phyloP scores from a whole-genome alignment of 192 early-diverging fungal species.

The Spizellomyces punctatus region DNA sequence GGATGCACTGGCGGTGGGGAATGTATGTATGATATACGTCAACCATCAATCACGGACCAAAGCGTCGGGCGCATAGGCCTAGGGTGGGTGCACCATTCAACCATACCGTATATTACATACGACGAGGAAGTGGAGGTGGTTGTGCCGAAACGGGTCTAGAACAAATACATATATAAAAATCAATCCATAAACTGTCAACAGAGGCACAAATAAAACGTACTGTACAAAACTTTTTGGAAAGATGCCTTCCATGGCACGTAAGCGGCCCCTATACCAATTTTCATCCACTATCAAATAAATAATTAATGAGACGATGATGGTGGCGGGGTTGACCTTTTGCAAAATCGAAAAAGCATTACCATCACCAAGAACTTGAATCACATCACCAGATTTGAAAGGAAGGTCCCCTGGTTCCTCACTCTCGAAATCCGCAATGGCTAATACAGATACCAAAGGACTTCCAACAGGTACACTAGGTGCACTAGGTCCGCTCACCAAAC shows the following conservation, averaged over 20 bases:
- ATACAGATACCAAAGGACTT: not conserved
- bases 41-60: no score
- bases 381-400: constrained; percentile 8
- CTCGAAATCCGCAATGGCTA: constrained; percentile 23
- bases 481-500: not conserved
- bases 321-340: no score
- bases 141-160: no score
- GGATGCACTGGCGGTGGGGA: no score
- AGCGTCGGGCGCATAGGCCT: no score
- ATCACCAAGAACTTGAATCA: constrained; percentile 22
- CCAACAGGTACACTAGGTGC: not conserved
- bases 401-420: constrained; percentile 24
- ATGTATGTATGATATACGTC: no score
- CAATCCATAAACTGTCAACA: no score
- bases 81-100: no score
- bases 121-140: no score
- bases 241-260: constrained; percentile 7
- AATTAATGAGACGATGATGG: not conserved
- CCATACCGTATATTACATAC: no score
- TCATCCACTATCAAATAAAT: constrained; percentile 19
- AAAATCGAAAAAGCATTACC: constrained; percentile 1
- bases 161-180: no score
- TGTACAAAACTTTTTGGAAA: constrained; percentile 32
- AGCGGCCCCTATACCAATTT: constrained; percentile 28
- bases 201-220: no score